phyloP scores from a whole-genome alignment of 192 early-diverging fungal species.

The Backusella macrospora region DNA sequence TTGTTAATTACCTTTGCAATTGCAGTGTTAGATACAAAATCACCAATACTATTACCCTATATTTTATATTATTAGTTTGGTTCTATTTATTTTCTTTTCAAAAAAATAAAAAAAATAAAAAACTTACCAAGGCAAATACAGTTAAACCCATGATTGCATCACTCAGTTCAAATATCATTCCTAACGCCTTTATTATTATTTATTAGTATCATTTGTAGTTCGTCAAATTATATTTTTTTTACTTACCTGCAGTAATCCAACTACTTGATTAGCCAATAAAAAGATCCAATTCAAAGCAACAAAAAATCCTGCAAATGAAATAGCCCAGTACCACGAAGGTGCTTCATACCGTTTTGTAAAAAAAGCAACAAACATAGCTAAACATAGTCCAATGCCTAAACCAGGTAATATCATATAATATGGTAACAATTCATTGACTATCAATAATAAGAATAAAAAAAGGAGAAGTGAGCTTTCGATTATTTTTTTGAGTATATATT shows the following conservation, averaged over 20 bases:
- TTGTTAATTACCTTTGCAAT: conserved; percentile 64
- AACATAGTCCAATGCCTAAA: conserved; percentile 34
- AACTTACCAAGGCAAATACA: conserved; percentile 77
- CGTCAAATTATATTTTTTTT: neutral
- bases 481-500: neutral
- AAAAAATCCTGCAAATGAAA: conserved; percentile 72
- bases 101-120: no score
- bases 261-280: conserved; percentile 87
- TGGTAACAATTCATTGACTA: conserved; percentile 31
- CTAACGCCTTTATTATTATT: conserved; percentile 54
- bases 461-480: neutral
- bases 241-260: conserved; percentile 71
- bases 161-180: conserved; percentile 72
- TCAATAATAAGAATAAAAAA: neutral
- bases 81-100: neutral
- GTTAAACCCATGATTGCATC: conserved; percentile 82
- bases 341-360: conserved; percentile 39
- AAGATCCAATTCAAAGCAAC: conserved; percentile 84
- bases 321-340: conserved; percentile 44
- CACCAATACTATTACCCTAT: conserved; percentile 79
- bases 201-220: neutral
- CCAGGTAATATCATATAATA: conserved; percentile 28
- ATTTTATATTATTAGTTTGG: conserved; percentile 4
- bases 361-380: conserved; percentile 32
- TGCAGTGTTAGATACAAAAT: conserved; percentile 89